Evolutionary conservation across 768 basidiomycete genomes (phyloP), one percentile per base, ranked within the genome.

Genomic region (Rhizopogon roseolus): DNA sequence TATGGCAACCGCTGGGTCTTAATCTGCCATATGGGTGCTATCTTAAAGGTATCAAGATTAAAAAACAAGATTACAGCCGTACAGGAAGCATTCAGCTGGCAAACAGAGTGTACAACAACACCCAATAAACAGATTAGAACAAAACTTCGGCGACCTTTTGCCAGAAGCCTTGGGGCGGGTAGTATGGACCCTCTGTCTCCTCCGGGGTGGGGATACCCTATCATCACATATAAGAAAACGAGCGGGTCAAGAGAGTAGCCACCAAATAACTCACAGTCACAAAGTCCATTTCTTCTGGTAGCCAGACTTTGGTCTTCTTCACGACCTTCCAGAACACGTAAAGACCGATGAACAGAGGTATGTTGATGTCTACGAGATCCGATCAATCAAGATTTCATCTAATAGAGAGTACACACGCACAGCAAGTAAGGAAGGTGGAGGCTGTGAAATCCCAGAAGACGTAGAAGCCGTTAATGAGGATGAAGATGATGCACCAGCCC

Each of bases 241-340:
- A 36, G 46, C 10, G 9, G 2, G 10, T n/a, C 4, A 11, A 43
- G 34, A n/a, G 29, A n/a, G 16, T 4, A 22, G 11, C 4, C 2
- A n/a, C 9, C 14, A 32, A n/a, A 41, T 13, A 48, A 71, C 79
- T 55, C 50, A 81, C 83, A 13, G 85, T 85, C 50, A 81, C 77
- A 54, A 87, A 84, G 66, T 88, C 86, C 85, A 86, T 88, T 60
- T 88, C 81, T 22, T 73, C 53, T 2, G 81, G 73, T 54, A 74
- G 78, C 84, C 84, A 85, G 41, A 72, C 7, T 27, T 36, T 25
- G 4, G 66, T 60, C 46, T 46, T 57, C 49, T 60, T 60, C 28
- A 16, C 27, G 7, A 57, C 5, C 52, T 67, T 66, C 57, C 54
- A 67, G 34, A 56, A 60, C 3, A 58, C n/a, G 56, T 58, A 67